Conservation (phyloP, 2,329 filamentous ascomycete genomes). For the Massarina eburnea region DNA sequence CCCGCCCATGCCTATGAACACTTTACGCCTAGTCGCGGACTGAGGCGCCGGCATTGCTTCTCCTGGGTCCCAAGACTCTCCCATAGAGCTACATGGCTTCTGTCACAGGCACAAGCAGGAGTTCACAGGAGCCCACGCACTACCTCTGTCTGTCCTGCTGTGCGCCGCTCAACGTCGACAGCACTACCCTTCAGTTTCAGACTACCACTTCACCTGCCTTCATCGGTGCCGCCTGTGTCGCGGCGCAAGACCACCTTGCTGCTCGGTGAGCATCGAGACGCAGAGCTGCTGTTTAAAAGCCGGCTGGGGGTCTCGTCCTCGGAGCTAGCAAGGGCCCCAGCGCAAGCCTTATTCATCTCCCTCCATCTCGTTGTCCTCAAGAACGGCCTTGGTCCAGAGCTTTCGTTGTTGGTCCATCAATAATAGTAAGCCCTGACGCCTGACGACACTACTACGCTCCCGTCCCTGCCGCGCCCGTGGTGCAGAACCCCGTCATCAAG, state of each 20-base stretch:
- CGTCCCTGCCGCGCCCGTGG: conserved; percentile 29
- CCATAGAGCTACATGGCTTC: conserved; percentile 29
- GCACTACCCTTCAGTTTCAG: conserved; percentile 37
- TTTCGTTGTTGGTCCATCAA: conserved; percentile 7
- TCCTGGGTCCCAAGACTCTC: conserved; percentile 20
- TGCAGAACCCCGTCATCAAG: conserved; percentile 29
- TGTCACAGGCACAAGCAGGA: conserved; percentile 27
- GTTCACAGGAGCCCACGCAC: conserved; percentile 32
- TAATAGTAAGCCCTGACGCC: conserved; percentile 13
- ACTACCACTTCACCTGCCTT: conserved; percentile 31
- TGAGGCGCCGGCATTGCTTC: conserved; percentile 30
- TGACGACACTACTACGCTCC: conserved; percentile 9
- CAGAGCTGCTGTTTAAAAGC: conserved; percentile 29
- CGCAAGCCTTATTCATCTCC: conserved; percentile 30
- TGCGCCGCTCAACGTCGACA: conserved; percentile 29
- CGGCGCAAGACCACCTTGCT: conserved; percentile 27
- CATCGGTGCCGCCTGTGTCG: conserved; percentile 31
- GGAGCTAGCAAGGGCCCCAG: conserved; percentile 36
- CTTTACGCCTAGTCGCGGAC: conserved; percentile 23
- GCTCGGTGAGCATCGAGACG: conserved; percentile 24
- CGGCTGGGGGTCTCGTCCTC: conserved; percentile 28
- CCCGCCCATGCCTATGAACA: conserved; percentile 33
- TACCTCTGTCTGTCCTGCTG: conserved; percentile 33
- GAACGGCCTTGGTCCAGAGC: conserved; percentile 24
- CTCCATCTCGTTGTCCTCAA: conserved; percentile 30